These are phyloP conservation scores for Paecilomyces fulvus DNA, from an alignment of 2,329 filamentous ascomycete species.

Conservation along the genomic window DNA sequence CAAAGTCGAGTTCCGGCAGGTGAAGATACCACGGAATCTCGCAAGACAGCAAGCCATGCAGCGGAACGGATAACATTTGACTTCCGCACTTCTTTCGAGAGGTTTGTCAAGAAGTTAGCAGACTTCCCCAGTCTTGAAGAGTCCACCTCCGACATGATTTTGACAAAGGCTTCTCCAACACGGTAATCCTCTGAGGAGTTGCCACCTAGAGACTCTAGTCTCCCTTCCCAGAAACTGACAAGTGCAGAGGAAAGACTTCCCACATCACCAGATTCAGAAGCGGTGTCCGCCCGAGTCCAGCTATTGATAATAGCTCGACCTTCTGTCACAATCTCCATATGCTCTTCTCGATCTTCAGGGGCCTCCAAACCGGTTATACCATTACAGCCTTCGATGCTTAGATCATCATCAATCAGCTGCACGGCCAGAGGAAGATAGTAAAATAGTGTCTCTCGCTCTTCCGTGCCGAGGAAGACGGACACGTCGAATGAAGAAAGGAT, in stretches of 20 bases:
- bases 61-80: constrained; percentile 40
- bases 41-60: constrained; percentile 41
- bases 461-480: constrained; percentile 21
- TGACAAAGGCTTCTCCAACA: constrained; percentile 33
- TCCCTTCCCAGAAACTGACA: constrained; percentile 25
- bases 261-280: constrained; percentile 8
- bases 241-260: constrained; percentile 16
- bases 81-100: constrained; percentile 27
- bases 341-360: constrained; percentile 44
- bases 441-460: constrained; percentile 34
- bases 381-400: constrained; percentile 49
- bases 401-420: constrained; percentile 52
- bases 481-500: constrained; percentile 43
- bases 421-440: constrained; percentile 46
- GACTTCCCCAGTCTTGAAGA: constrained; percentile 17
- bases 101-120: constrained; percentile 22
- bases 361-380: constrained; percentile 43
- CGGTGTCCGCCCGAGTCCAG: constrained; percentile 28
- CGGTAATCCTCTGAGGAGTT: constrained; percentile 28
- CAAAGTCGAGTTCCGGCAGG: constrained; percentile 44
- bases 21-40: constrained; percentile 40
- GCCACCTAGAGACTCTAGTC: constrained; percentile 21
- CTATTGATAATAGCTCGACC: constrained; percentile 40
- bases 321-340: constrained; percentile 45
- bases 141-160: constrained; percentile 27